Evolutionary conservation across 495 filamentous ascomycete species (phyloP), one percentile per base, ranked within the genome.

Genomic region (Talaromyces liani): DNA sequence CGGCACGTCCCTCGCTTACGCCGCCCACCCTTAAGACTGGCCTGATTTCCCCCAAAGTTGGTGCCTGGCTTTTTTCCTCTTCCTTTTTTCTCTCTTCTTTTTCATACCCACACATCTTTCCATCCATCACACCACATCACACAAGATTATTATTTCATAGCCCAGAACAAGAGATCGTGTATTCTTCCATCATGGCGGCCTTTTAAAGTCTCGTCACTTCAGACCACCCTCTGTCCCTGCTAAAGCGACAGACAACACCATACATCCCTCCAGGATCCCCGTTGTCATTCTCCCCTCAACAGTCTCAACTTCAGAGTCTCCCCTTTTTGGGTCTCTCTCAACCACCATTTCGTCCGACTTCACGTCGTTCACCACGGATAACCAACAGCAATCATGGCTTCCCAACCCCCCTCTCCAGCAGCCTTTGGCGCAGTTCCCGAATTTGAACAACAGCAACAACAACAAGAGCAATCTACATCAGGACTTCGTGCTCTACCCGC

Each of bases 351-450:
- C 73, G 67, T 67, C 79, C 76, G 79, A 82, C 82, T 65, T 80
- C 67, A 79, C 75, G 77, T 84, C 83, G 80, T 82, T 80, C 82
- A 87, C 75, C 79, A 87, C 85, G 85, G 84, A 85, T 85, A 77
- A 80, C 68, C 70, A 72, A 72, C 82, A 82, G 77, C 79, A 80
- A 84, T 59, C 78, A 87, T 87, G 84, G 84, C 84, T 82, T 76
- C 78, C 82, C 74, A 72, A 82, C 77, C 79, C 84, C 73, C 77
- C 74, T 69, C 72, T 68, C 61, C 64, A 67, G 66, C 74, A 76
- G 75, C 76, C 79, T 64, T 70, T 70, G 79, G 77, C 77, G 77
- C 62, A 56, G 22, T 61, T 60, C 60, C 71, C 67, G 71, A 73
- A 72, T 75, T 69, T 65, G 71, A 62, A 47, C 70, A 62, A 47